phyloP scores from a whole-genome alignment of 352 stramenopile genomes.

The Pythium periplocum region DNA sequence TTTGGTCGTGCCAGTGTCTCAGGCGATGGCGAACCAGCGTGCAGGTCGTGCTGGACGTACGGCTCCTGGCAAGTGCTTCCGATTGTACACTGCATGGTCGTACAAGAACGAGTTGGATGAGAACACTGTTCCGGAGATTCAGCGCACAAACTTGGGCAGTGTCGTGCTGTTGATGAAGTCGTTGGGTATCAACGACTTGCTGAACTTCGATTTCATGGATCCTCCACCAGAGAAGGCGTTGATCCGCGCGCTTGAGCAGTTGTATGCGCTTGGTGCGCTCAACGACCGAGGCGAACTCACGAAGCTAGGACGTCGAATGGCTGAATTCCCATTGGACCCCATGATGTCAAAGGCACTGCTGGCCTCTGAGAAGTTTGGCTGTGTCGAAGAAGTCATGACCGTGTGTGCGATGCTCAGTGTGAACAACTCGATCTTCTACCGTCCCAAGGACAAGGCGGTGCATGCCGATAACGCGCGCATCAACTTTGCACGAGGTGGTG shows the following conservation, averaged over 20 bases:
- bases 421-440: slow-evolving; percentile 98
- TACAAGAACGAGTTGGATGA: slow-evolving; percentile 99
- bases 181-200: slow-evolving; percentile 98
- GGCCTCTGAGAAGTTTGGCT: slow-evolving; percentile 88
- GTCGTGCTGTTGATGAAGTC: slow-evolving; percentile 99
- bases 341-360: slow-evolving; percentile 95
- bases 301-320: slow-evolving; percentile 93
- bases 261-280: slow-evolving; percentile 98
- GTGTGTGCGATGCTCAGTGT: slow-evolving; percentile 98
- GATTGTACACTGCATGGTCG: slow-evolving; percentile 98
- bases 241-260: slow-evolving; percentile 96
- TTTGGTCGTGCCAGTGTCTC: slow-evolving; percentile 96
- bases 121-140: slow-evolving; percentile 97
- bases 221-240: slow-evolving; percentile 97
- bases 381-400: slow-evolving; percentile 93
- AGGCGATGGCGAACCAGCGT: slow-evolving; percentile 96
- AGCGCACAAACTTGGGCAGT: slow-evolving; percentile 96
- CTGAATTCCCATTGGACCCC: slow-evolving; percentile 94
- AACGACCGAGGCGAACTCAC: slow-evolving; percentile 99
- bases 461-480: slow-evolving; percentile 97
- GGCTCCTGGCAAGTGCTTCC: slow-evolving; percentile 98
- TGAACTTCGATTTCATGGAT: slow-evolving; percentile 99
- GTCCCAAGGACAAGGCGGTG: slow-evolving; percentile 98
- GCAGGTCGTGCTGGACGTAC: slow-evolving; percentile 94
- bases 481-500: slow-evolving; percentile 96